Evolutionary conservation across 202 grass and related monocot genomes (phyloP), one percentile per base, ranked within the genome.

Genomic region (Digitaria exilis): DNA sequence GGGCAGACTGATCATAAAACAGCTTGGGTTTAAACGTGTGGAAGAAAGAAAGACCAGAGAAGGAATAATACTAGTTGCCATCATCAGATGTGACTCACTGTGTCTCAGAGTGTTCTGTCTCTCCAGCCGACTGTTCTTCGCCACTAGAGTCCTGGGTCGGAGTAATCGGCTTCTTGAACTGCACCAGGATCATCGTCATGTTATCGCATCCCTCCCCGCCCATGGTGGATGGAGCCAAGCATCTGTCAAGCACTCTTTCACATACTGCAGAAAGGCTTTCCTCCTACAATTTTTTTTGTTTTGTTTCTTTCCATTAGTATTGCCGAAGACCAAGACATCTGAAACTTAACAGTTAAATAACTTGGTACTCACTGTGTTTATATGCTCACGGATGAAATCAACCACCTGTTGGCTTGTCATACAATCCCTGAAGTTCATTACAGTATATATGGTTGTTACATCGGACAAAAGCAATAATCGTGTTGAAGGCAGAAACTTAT

Each of bases 121-220:
- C 35, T 22, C 25, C 68, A 74, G 73, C 8, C 17, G 87, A 79
- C n/a, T 78, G 76, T 18, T 86, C 85, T 37, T 43, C 69, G 32
- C 37, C 70, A 73, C 51, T 66, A 51, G 39, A 15, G 15, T 67
- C 65, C 25, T 69, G 81, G 73, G 21, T 31, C 57, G 64, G 66
- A 67, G 16, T 73, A 74, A 30, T 51, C 3, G 76, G 83, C 76
- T 92, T 87, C 80, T 95, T 90, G 69, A 95, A 92, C 83, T 92
- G 93, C 55, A 95, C 93, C 55, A 92, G 64, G 76, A 95, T 90
- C 90, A 95, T 92, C 9, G 90, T 95, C 93, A 95, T 95, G 80
- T 92, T 95, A 70, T 95, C 90, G 4, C 93, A 95, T 58, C 93
- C 93, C 82, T 95, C 92, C 24, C 87, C 88, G 3, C 87, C 87